Conservation (phyloP, 768 basidiomycete genomes). For the Vararia minispora region DNA sequence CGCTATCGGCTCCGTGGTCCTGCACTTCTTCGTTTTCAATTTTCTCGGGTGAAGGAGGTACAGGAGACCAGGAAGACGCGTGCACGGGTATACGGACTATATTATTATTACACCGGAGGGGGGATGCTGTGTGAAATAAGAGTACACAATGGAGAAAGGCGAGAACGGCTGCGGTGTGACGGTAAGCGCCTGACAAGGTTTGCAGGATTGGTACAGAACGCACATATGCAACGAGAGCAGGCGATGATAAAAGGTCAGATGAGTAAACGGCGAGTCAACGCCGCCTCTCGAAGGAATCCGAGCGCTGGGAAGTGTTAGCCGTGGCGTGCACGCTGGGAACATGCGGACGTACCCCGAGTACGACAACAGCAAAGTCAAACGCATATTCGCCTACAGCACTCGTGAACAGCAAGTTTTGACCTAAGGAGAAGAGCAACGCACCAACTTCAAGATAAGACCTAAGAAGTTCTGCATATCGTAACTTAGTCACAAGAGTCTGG, state of each 20-base stretch:
- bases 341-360: conserved; percentile 55
- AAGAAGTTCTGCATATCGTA: conserved; percentile 43
- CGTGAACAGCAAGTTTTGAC: conserved; percentile 7
- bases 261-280: conserved; percentile 15
- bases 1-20: conserved; percentile 83
- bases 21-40: conserved; percentile 98
- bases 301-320: conserved; percentile 36
- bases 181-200: too few relatives aligned
- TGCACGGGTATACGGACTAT: conserved; percentile 2
- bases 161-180: neutral
- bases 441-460: conserved; percentile 74
- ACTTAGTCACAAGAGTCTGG: neutral
- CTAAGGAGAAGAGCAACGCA: conserved; percentile 22
- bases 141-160: neutral
- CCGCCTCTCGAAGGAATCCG: conserved; percentile 59
- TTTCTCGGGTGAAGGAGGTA: conserved; percentile 64
- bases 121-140: too few relatives aligned
- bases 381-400: conserved; percentile 60
- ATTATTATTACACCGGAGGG: neutral
- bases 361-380: conserved; percentile 79
- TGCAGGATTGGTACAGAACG: too few relatives aligned
- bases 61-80: neutral
- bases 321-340: conserved; percentile 1
- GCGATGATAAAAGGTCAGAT: neutral
- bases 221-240: neutral